Base-by-base conservation (phyloP, 2,329 filamentous ascomycete species). In the Penicillium sp. region DNA sequence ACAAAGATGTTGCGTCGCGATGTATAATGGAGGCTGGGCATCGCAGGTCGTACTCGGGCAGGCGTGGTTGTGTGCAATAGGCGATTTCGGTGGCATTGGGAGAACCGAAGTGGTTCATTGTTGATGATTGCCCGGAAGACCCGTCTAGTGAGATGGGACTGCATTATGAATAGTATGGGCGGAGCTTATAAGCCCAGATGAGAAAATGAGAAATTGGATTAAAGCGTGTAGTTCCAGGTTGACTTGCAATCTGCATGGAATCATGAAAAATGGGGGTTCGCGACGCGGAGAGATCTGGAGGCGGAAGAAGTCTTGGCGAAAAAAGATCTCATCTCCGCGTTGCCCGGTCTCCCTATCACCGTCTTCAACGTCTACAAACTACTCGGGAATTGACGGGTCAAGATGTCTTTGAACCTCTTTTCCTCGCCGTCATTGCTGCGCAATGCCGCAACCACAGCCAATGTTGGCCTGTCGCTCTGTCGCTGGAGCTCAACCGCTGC, bases 101-200 rank as follows among this genome's bases (percentile, higher is more conserved):
- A 66, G 48, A 70, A 70, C 49, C 71, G 67, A 44, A 77, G 70
- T n/a, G 75, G 75, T 60, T 73, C 71, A 57, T 75, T 75, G 57
- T 76, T 72, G 47, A 79, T 60, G 45, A 79, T 71, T 40, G 75
- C 73, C 47, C 73, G 71, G 56, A 79, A 76, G 52, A 79, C 74
- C 55, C 69, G 65, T 60, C 73, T 71, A 38, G 75, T 76, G 6
- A 79, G 68, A 58, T 77, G 69, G 46, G 75, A 75, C 59, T 76
- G 75, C 76, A 79, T 79, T 55, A 45, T 64, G 58, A 46, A 46
- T 27, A 29, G 16, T 40, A n/a, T 31, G 27, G 6, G 3, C 3
- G 38, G 38, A 53, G 52, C 44, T 35, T 23, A 4, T 35, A 50
- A 50, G 45, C 45, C 40, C 39, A 32, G 27, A 18, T 37, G 1